A percentile compares a stretch with the other conserved stretches of the same genome.
Conservation (phyloP, 1,284 basidiomycete genomes). For the Butyriboletus appendiculatus region DNA sequence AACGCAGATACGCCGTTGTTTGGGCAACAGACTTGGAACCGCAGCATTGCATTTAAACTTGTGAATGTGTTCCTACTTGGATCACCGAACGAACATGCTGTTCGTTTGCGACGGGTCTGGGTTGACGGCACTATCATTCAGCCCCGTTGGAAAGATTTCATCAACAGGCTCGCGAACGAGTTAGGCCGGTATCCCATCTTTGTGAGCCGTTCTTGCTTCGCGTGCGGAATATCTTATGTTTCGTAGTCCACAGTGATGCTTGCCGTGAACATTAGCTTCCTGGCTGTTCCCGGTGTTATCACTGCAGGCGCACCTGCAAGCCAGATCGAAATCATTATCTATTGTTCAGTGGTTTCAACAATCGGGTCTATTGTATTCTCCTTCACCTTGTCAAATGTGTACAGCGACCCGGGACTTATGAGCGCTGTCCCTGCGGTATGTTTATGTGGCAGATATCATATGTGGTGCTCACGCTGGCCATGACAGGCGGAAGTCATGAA, state of each 20-base stretch:
- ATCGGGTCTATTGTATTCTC: constrained; percentile 21
- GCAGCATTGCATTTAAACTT: background rate
- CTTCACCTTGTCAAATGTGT: constrained; percentile 16
- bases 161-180: constrained; percentile 46
- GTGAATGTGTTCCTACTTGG: constrained; percentile 13
- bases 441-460: background rate
- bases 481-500: constrained; percentile 7
- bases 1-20: constrained; percentile 17
- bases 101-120: constrained; percentile 23
- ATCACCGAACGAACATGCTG: constrained; percentile 13
- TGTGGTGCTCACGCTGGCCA: background rate
- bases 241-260: constrained; percentile 26
- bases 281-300: constrained; percentile 14
- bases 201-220: constrained; percentile 35
- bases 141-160: constrained; percentile 36
- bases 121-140: constrained; percentile 26
- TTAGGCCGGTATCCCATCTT: constrained; percentile 53
- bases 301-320: background rate
- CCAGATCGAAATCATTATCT: constrained; percentile 14
- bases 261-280: constrained; percentile 21
- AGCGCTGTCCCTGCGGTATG: constrained; percentile 12
- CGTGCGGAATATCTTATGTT: background rate
- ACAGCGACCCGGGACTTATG: constrained; percentile 15
- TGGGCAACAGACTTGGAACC: constrained; percentile 10
- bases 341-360: constrained; percentile 16